Conservation (phyloP, 2,329 filamentous ascomycete species). For the Fusarium siculi region DNA sequence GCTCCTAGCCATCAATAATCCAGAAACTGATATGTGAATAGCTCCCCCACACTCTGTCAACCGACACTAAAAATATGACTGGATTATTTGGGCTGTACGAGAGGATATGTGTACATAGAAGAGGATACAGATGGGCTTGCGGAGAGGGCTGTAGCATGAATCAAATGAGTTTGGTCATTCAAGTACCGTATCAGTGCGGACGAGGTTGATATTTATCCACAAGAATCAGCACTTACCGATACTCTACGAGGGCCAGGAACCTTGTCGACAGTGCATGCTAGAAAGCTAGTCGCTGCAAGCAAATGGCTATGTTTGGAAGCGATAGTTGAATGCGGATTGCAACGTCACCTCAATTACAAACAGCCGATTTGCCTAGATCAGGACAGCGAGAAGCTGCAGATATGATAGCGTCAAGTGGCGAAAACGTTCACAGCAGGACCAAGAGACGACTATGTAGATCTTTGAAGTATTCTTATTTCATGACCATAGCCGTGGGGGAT, state of each 20-base stretch:
- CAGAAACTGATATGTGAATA: slow-evolving; percentile 30
- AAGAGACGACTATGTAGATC: slow-evolving; percentile 35
- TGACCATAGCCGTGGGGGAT: slow-evolving; percentile 74
- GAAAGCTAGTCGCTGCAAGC: neutral
- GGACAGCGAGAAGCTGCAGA: too few relatives aligned
- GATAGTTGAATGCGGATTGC: neutral
- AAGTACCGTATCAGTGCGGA: neutral
- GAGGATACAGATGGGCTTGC: slow-evolving; percentile 17
- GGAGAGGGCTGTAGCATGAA: slow-evolving; percentile 18
- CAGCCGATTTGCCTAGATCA: neutral
- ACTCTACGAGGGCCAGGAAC: neutral
- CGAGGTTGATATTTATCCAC: neutral
- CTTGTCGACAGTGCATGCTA: neutral
- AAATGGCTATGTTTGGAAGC: neutral
- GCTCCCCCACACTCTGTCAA: slow-evolving; percentile 45
- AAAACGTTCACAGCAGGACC: neutral
- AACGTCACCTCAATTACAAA: too few relatives aligned
- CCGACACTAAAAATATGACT: slow-evolving; percentile 36
- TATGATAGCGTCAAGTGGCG: too few relatives aligned
- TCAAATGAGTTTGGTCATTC: slow-evolving; percentile 28
- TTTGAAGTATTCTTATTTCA: slow-evolving; percentile 69
- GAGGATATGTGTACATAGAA: slow-evolving; percentile 37
- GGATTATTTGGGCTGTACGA: slow-evolving; percentile 13
- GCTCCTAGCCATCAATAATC: neutral
- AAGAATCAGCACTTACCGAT: neutral